Conservation (phyloP, 208 protist species). For the Acanthamoeba castellanii region DNA sequence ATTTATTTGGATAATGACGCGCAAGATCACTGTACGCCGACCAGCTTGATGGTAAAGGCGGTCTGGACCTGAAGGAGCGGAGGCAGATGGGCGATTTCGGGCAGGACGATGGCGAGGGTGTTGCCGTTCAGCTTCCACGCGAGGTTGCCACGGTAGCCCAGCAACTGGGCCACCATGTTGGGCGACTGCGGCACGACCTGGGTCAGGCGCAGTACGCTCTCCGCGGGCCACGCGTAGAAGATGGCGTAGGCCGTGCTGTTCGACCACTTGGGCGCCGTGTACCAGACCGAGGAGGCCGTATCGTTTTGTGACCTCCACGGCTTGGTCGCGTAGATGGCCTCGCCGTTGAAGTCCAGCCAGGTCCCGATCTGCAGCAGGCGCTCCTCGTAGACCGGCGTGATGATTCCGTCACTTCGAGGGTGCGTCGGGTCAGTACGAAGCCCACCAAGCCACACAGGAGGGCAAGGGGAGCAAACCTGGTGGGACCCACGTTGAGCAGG, state of each 20-base stretch:
- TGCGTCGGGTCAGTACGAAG: background rate
- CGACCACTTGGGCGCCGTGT: constrained; percentile 48
- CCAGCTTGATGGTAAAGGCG: constrained; percentile 76
- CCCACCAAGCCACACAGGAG: too few relatives aligned
- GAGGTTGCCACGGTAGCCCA: constrained; percentile 1
- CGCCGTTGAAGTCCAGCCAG: constrained; percentile 81
- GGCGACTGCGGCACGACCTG: background rate
- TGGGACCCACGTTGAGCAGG: constrained; percentile 82
- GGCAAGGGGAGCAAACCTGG: background rate
- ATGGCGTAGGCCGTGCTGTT: constrained; percentile 53
- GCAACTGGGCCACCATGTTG: background rate
- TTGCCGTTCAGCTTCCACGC: background rate
- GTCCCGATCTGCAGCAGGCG: constrained; percentile 73
- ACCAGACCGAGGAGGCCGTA: constrained; percentile 24
- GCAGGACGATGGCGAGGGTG: background rate
- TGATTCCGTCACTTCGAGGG: constrained; percentile 72
- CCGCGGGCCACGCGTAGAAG: constrained; percentile 27
- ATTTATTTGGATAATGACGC: too few relatives aligned
- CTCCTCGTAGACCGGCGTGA: constrained; percentile 73
- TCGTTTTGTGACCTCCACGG: constrained; percentile 80
- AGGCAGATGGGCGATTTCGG: background rate
- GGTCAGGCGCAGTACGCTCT: background rate
- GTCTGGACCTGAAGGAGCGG: background rate
- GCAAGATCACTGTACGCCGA: constrained; percentile 60
- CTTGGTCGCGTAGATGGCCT: constrained; percentile 77